Evolutionary conservation across 1,139 yeast species (phyloP).

Genomic region (Zygoascus hellenicus): DNA sequence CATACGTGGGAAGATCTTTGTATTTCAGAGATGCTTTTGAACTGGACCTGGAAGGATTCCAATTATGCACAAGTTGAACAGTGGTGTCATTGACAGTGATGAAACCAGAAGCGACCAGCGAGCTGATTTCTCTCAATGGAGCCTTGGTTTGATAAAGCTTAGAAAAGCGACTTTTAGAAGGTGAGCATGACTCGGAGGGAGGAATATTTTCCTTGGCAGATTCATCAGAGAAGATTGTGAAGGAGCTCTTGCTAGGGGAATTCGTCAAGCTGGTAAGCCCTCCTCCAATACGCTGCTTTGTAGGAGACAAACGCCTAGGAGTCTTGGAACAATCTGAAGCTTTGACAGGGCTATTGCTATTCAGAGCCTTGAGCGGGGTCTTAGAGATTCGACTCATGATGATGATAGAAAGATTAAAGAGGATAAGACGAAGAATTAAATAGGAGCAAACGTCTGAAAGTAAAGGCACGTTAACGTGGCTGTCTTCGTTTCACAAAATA

Average conservation of each 20-base stretch:
- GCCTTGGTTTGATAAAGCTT: not conserved
- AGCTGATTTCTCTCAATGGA: constrained; percentile 12
- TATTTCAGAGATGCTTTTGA: not conserved
- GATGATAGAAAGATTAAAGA: not conserved
- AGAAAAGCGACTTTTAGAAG: not conserved
- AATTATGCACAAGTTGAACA: constrained; percentile 5
- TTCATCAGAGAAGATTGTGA: constrained; percentile 3
- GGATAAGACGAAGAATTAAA: no score
- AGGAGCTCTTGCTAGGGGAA: not conserved
- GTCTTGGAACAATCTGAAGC: not conserved
- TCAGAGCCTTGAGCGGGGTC: not conserved
- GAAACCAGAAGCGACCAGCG: constrained; percentile 8
- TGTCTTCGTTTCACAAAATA: no score
- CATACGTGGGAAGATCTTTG: constrained; percentile 8
- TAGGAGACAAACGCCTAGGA: not conserved
- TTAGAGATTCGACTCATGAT: not conserved
- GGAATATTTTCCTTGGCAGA: constrained; percentile 9
- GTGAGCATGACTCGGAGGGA: not conserved
- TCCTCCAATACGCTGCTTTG: not conserved
- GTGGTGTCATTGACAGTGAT: constrained; percentile 5
- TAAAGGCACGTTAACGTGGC: no score
- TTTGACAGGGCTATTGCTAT: not conserved
- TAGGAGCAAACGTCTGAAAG: no score
- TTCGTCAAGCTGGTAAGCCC: no score
- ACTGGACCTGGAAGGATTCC: constrained; percentile 4